Percentiles rank a stretch among this genome's conserved stretches.
phyloP scores from a whole-genome alignment of 2,329 filamentous ascomycete species.

The Colletotrichum camelliae region DNA sequence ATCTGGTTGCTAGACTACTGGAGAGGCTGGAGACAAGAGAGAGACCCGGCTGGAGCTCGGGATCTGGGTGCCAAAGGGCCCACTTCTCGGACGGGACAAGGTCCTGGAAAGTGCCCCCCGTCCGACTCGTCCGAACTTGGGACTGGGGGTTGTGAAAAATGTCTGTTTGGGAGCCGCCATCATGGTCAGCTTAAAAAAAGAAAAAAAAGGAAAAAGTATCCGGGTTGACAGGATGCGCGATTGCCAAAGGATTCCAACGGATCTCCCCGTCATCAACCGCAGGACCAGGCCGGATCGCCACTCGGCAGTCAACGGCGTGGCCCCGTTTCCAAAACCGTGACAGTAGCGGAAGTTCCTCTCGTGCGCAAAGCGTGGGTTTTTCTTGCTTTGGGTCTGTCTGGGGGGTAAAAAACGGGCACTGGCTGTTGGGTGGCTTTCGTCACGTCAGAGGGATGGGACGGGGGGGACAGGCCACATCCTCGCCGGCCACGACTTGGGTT shows the following conservation, averaged over 20 bases:
- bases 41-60: slow-evolving; percentile 14
- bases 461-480: not conserved
- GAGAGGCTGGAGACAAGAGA: slow-evolving; percentile 11
- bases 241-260: not conserved
- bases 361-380: not conserved
- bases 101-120: slow-evolving; percentile 12
- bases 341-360: not conserved
- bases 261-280: not conserved
- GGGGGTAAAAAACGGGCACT: not conserved
- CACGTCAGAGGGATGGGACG: not conserved
- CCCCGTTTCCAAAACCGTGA: not conserved
- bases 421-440: not conserved
- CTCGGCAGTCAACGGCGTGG: not conserved
- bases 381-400: not conserved
- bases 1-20: not conserved
- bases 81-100: slow-evolving; percentile 16
- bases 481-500: not conserved
- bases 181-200: not conserved
- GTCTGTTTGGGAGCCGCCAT: not conserved
- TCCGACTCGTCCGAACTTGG: slow-evolving; percentile 16
- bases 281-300: not conserved
- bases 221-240: not conserved
- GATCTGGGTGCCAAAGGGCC: slow-evolving; percentile 9
- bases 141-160: not conserved
- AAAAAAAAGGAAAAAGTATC: not conserved